Evolutionary conservation across 352 stramenopile genomes (phyloP).

Genomic region (Pythium sp.): DNA sequence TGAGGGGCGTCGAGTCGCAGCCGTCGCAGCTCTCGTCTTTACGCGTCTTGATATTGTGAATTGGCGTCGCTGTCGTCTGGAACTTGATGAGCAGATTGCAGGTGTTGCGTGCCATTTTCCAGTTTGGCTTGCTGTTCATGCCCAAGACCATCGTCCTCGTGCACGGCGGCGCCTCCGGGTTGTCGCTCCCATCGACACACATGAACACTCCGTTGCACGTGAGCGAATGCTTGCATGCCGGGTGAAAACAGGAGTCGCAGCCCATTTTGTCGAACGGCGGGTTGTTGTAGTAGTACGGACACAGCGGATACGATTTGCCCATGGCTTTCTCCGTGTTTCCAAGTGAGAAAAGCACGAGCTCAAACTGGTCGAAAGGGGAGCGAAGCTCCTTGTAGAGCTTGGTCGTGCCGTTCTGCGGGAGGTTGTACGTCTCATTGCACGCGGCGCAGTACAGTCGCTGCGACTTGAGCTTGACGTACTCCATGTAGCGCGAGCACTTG

Average conservation of each 20-base stretch:
- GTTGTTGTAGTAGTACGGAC: constrained; percentile 53
- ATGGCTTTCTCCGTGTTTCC: constrained; percentile 42
- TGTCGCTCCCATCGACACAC: constrained; percentile 22
- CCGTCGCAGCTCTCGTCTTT: constrained; percentile 21
- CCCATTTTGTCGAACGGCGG: constrained; percentile 44
- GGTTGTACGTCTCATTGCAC: constrained; percentile 47
- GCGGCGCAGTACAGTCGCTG: constrained; percentile 41
- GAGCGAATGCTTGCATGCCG: constrained; percentile 42
- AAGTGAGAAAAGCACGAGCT: constrained; percentile 51
- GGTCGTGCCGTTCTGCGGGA: constrained; percentile 32
- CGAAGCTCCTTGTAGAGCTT: constrained; percentile 45
- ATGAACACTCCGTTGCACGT: constrained; percentile 41
- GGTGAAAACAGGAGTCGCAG: constrained; percentile 42
- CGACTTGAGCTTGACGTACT: constrained; percentile 42
- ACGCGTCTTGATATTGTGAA: constrained; percentile 28
- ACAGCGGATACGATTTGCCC: constrained; percentile 43
- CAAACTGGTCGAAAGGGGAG: constrained; percentile 52
- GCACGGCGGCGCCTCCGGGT: constrained; percentile 20
- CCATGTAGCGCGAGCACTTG: constrained; percentile 55
- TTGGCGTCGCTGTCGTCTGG: constrained; percentile 22
- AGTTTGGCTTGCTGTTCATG: constrained; percentile 47
- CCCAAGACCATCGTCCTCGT: constrained; percentile 43
- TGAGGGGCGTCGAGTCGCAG: constrained; percentile 31
- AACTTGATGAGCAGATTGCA: constrained; percentile 49
- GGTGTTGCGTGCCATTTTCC: constrained; percentile 50